Evolutionary conservation across 2,329 filamentous ascomycete species (phyloP).

Genomic region (Sporothrix schenckii): DNA sequence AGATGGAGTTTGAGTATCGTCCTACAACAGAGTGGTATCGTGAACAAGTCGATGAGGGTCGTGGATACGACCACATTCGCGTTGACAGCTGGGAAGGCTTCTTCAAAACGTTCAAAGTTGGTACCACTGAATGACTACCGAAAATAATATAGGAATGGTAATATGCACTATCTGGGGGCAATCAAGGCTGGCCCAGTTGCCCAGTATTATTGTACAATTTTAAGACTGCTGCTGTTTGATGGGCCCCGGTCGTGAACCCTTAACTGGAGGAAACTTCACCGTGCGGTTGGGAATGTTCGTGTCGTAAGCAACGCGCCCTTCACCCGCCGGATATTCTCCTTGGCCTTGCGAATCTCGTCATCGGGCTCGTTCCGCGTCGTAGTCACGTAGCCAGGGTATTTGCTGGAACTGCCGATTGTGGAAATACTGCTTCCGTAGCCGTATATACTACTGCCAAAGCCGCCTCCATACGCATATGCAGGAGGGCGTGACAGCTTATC

Average conservation of each 20-base stretch:
- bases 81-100: slow-evolving; percentile 51
- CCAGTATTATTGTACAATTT: background rate
- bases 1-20: slow-evolving; percentile 49
- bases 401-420: slow-evolving; percentile 44
- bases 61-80: slow-evolving; percentile 54
- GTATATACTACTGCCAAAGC: slow-evolving; percentile 33
- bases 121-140: background rate
- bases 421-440: slow-evolving; percentile 45
- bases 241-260: no score
- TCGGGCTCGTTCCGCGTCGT: slow-evolving; percentile 57
- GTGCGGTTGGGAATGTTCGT: slow-evolving; percentile 66
- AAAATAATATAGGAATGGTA: background rate
- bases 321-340: slow-evolving; percentile 74
- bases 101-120: slow-evolving; percentile 38
- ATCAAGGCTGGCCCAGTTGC: no score
- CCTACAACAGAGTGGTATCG: slow-evolving; percentile 58
- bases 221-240: background rate
- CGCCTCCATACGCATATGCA: slow-evolving; percentile 43
- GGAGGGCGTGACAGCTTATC: slow-evolving; percentile 54
- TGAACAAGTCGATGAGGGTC: slow-evolving; percentile 51
- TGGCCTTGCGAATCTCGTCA: slow-evolving; percentile 73
- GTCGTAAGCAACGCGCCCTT: slow-evolving; percentile 78
- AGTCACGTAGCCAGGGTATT: slow-evolving; percentile 49
- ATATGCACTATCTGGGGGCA: background rate
- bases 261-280: slow-evolving; percentile 33